Conservation (phyloP, 2,329 filamentous ascomycete genomes). For the Chrysoporthe deuterocubensis region DNA sequence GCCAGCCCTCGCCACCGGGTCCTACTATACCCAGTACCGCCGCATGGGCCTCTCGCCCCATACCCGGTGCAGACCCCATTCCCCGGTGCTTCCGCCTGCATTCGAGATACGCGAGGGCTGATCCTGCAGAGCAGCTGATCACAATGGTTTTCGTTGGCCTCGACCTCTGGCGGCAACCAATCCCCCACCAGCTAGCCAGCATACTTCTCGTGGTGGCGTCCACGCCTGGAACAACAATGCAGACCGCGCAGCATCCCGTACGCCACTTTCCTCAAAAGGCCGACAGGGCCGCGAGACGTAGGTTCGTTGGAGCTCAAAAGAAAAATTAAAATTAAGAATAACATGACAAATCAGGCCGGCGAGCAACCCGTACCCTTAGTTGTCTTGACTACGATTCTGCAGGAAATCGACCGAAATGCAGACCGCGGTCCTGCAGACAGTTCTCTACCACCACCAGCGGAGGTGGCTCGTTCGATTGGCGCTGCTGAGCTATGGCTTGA, state of each 20-base stretch:
- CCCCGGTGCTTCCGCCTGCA: slow-evolving; percentile 18
- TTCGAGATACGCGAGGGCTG: slow-evolving; percentile 29
- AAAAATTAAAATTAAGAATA: background rate
- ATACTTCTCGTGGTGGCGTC: slow-evolving; percentile 9
- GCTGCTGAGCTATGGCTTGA: background rate
- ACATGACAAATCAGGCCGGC: background rate
- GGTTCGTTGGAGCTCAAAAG: background rate
- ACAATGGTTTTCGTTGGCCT: slow-evolving; percentile 20
- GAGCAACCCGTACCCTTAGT: background rate
- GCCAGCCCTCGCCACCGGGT: slow-evolving; percentile 1
- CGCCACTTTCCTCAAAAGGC: slow-evolving; percentile 12
- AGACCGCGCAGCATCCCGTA: slow-evolving; percentile 14
- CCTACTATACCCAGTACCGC: background rate
- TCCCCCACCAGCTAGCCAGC: slow-evolving; percentile 11
- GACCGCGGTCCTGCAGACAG: background rate
- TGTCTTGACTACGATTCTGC: background rate
- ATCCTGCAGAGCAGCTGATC: slow-evolving; percentile 26
- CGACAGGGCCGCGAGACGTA: slow-evolving; percentile 9
- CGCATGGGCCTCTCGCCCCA: slow-evolving; percentile 1
- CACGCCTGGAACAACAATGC: slow-evolving; percentile 10
- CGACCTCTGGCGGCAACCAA: background rate
- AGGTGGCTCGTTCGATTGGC: background rate
- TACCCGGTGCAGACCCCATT: slow-evolving; percentile 1
- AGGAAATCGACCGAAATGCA: background rate
- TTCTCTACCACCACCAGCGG: background rate